Percentiles rank a stretch among this genome's conserved stretches.
These are phyloP conservation scores for Leccinum disarticulatum DNA, from an alignment of 768 basidiomycete genomes.

Conservation along the genomic window DNA sequence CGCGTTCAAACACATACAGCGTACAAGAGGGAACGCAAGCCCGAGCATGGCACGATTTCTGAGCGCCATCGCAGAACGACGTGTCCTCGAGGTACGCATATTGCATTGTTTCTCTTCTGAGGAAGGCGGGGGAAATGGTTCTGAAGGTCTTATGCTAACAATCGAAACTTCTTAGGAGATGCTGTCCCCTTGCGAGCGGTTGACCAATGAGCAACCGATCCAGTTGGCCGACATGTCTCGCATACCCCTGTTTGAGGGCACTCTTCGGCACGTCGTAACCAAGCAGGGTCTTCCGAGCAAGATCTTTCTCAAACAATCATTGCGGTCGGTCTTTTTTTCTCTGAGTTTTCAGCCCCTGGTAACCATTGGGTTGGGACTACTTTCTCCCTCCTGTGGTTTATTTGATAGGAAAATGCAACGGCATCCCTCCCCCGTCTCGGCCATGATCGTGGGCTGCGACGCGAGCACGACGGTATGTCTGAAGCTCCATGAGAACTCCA, in stretches of 20 bases:
- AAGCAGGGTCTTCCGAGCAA: conserved; percentile 39
- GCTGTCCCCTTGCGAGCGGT: conserved; percentile 49
- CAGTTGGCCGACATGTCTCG: conserved; percentile 51
- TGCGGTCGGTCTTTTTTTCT: conserved; percentile 23
- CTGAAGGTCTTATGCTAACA: conserved; percentile 4
- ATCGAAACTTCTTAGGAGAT: conserved; percentile 41
- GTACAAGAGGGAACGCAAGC: background rate
- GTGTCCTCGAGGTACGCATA: conserved; percentile 22
- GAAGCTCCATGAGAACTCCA: conserved; percentile 26
- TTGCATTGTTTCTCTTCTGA: background rate
- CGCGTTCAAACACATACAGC: conserved; percentile 33
- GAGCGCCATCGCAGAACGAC: conserved; percentile 11
- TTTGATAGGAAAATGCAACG: conserved; percentile 27
- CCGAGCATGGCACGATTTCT: conserved; percentile 13
- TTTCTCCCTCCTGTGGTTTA: background rate
- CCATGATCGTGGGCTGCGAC: conserved; percentile 57
- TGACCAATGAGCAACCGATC: conserved; percentile 45
- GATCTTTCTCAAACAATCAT: conserved; percentile 32
- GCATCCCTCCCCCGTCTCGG: conserved; percentile 22
- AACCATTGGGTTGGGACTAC: background rate
- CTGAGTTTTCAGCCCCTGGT: too few relatives aligned
- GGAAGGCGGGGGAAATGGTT: background rate
- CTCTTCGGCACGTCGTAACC: conserved; percentile 35
- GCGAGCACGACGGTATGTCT: conserved; percentile 59
- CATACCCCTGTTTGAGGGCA: conserved; percentile 48